Percentiles rank a stretch among this genome's conserved stretches.
These are phyloP conservation scores for Ogataea polymorpha DNA, from an alignment of 805 yeast species.

Conservation along the genomic window DNA sequence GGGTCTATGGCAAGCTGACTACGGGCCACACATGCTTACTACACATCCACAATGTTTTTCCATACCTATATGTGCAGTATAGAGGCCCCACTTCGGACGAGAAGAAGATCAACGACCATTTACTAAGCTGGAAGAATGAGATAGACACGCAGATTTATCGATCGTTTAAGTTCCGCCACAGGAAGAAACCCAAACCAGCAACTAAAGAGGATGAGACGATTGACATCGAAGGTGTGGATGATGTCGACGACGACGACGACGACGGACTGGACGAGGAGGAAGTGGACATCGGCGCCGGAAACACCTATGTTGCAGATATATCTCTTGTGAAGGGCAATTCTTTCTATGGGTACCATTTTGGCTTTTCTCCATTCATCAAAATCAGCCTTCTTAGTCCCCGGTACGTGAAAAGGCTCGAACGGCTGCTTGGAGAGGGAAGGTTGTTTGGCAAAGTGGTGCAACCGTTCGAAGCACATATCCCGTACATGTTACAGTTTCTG, in stretches of 20 bases:
- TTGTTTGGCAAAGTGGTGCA: slow-evolving; percentile 39
- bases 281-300: slow-evolving; percentile 5
- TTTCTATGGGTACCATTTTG: slow-evolving; percentile 78
- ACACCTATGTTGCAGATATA: slow-evolving; percentile 53
- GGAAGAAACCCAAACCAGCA: slow-evolving; percentile 11
- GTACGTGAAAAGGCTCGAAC: slow-evolving; percentile 50
- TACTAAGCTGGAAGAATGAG: slow-evolving; percentile 38
- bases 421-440: slow-evolving; percentile 43
- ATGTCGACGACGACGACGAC: slow-evolving; percentile 8
- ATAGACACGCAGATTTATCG: slow-evolving; percentile 43
- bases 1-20: slow-evolving; percentile 71
- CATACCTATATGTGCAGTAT: slow-evolving; percentile 72
- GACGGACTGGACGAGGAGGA: slow-evolving; percentile 19
- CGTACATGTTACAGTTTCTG: slow-evolving; percentile 71
- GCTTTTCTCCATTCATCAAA: slow-evolving; percentile 63
- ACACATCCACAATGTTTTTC: slow-evolving; percentile 83
- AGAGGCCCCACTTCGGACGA: slow-evolving; percentile 36
- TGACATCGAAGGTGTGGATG: too few species aligned
- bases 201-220: neutral
- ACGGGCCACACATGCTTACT: slow-evolving; percentile 58
- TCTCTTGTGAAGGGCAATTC: slow-evolving; percentile 71
- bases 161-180: slow-evolving; percentile 32
- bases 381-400: slow-evolving; percentile 64
- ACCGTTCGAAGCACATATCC: slow-evolving; percentile 78
- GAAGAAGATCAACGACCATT: slow-evolving; percentile 29